Evolutionary conservation across 2,329 filamentous ascomycete genomes (phyloP).

Genomic region (Colletotrichum graminicola): DNA sequence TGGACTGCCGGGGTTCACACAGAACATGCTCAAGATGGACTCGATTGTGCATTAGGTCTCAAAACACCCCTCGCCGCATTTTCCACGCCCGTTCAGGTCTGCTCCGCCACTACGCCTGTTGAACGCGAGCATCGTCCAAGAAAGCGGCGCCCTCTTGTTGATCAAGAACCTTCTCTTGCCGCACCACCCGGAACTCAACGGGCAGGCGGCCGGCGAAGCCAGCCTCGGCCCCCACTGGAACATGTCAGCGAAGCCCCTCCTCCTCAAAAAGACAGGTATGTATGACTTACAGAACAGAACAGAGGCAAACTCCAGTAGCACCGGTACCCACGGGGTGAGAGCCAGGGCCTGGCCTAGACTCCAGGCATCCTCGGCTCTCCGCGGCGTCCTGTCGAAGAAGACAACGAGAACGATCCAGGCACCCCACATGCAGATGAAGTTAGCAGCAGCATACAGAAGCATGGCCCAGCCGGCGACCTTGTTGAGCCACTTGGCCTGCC

Average conservation of each 20-base stretch:
- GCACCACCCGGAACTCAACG: constrained; percentile 15
- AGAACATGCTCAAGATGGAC: neutral
- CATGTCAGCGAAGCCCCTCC: neutral
- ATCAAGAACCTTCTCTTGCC: constrained; percentile 11
- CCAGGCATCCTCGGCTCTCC: constrained; percentile 15
- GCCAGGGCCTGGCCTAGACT: constrained; percentile 30
- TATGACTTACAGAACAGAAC: constrained; percentile 23
- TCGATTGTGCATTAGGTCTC: neutral
- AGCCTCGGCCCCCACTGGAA: constrained; percentile 11
- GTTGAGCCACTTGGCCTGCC: constrained; percentile 28
- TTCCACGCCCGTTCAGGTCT: neutral
- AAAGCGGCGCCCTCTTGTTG: constrained; percentile 15
- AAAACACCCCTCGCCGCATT: no score
- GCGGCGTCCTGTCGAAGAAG: constrained; percentile 15
- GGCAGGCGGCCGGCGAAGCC: constrained; percentile 25
- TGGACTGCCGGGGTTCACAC: neutral
- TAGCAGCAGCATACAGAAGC: constrained; percentile 21
- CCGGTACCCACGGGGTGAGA: constrained; percentile 22
- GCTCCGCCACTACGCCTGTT: no score
- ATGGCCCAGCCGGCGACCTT: constrained; percentile 6
- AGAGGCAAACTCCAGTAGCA: constrained; percentile 17
- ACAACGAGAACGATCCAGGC: constrained; percentile 18
- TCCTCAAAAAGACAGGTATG: no score
- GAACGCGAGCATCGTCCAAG: neutral
- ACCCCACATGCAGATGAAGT: constrained; percentile 39